phyloP scores from a whole-genome alignment of 176 grass and related monocot genomes.

The Oryza australiensis region DNA sequence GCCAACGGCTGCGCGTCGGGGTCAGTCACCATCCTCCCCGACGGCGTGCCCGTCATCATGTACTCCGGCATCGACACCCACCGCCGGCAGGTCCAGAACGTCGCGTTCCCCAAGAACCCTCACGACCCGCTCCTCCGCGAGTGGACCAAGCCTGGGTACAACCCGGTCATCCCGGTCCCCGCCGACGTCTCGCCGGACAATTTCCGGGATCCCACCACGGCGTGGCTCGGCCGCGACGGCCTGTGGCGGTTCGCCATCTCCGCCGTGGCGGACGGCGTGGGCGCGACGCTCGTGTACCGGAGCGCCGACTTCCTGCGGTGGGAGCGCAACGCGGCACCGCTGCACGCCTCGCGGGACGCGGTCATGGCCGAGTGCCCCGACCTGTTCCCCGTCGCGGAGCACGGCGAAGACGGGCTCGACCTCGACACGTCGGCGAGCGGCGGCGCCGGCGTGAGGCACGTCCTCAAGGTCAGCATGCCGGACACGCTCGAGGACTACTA shows the following conservation, averaged over 20 bases:
- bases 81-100: slow-evolving; percentile 51
- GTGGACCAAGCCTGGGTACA: slow-evolving; percentile 60
- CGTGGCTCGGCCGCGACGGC: slow-evolving; percentile 64
- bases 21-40: slow-evolving; percentile 47
- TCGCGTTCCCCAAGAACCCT: slow-evolving; percentile 59
- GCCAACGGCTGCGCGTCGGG: slow-evolving; percentile 59
- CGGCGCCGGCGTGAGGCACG: slow-evolving; percentile 40
- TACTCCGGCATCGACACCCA: slow-evolving; percentile 52
- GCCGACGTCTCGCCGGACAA: slow-evolving; percentile 21
- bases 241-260: slow-evolving; percentile 53
- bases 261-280: slow-evolving; percentile 34
- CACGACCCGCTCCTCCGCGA: slow-evolving; percentile 45
- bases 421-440: neutral
- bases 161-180: slow-evolving; percentile 48
- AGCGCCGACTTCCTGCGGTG: slow-evolving; percentile 56
- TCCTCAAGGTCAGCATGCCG: slow-evolving; percentile 59
- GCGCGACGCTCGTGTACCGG: slow-evolving; percentile 44
- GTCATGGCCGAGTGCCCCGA: slow-evolving; percentile 70
- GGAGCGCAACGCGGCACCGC: slow-evolving; percentile 36
- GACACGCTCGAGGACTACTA: slow-evolving; percentile 54
- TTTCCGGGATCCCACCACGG: slow-evolving; percentile 72
- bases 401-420: slow-evolving; percentile 42
- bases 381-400: slow-evolving; percentile 60
- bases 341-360: slow-evolving; percentile 30
- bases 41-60: slow-evolving; percentile 40